phyloP scores from a whole-genome alignment of 1,284 basidiomycete species.

The Singerocomus inundabilis region DNA sequence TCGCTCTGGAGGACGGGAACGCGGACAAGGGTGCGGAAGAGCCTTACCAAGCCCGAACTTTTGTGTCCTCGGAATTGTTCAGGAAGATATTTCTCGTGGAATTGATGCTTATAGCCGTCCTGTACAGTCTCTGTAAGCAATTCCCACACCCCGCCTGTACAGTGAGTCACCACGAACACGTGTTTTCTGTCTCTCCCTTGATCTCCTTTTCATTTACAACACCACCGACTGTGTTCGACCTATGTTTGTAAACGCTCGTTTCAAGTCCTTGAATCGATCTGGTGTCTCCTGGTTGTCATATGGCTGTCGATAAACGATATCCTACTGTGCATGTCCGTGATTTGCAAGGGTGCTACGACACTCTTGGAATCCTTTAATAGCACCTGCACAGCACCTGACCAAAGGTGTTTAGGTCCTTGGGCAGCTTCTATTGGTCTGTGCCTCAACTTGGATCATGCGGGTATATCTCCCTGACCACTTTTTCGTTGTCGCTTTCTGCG shows the following conservation, averaged over 20 bases:
- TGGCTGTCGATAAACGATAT: too few species aligned
- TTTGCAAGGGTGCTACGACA: too few species aligned
- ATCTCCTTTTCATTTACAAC: constrained; percentile 7
- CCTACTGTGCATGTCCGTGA: too few species aligned
- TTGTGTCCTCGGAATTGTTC: constrained; percentile 77
- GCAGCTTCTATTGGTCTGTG: too few species aligned
- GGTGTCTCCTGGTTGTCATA: too few species aligned
- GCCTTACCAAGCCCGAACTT: constrained; percentile 82
- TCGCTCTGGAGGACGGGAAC: constrained; percentile 84
- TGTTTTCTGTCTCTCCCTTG: constrained; percentile 2
- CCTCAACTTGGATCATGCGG: too few species aligned
- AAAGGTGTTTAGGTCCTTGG: too few species aligned
- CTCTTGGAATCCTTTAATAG: too few species aligned
- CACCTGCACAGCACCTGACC: too few species aligned
- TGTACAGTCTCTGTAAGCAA: constrained; percentile 24
- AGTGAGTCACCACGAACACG: neutral
- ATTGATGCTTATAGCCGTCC: constrained; percentile 4
- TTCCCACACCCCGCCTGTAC: constrained; percentile 26
- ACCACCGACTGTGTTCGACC: neutral
- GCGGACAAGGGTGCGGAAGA: constrained; percentile 81
- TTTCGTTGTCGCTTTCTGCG: too few species aligned
- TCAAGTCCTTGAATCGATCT: neutral
- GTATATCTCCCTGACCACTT: too few species aligned
- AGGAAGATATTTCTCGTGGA: constrained; percentile 13
- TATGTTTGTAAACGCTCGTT: neutral